Evolutionary conservation across 2,329 filamentous ascomycete genomes (phyloP), one percentile per base, ranked within the genome.

Genomic region (Fusarium acutatum): DNA sequence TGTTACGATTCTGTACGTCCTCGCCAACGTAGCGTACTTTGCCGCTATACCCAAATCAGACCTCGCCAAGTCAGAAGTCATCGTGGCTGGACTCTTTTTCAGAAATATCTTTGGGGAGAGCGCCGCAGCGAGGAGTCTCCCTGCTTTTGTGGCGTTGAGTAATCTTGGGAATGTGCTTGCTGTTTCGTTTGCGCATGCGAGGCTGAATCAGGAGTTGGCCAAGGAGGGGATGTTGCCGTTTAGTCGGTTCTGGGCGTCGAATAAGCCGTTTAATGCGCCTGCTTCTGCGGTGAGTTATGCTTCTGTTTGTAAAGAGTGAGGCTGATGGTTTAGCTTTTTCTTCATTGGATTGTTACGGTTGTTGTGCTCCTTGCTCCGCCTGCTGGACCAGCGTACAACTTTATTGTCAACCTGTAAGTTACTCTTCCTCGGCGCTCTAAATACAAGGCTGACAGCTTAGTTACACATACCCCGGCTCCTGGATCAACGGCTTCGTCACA

Each of bases 201-300:
- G 89, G 2, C 74, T 91, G 15, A 91, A 89, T 72, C 89, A 91
- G 71, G 91, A 93, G 79, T 83, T 94, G 49, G 92, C 89, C 2
- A 92, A 92, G 76, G 92, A 94, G 76, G 91, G 91, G 1, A 83
- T 94, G 10, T 77, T 94, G 20, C 92, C 92, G 0, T 92, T 87
- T 61, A 90, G 89, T 68, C 85, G 85, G 6, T 88, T 94, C 78
- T 93, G 90, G 89, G 91, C 91, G 0, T 92, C 90, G 7, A 91
- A 90, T 76, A 89, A 87, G 80, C 92, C 92, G 0, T 92, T 90
- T 69, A 89, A 91, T 63, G 87, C 92, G 0, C 92, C 91, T 0
- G 86, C 89, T n/a, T 83, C 89, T 12, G 82, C 86, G 17, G 84
- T 85, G 80, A 75, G 82, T 81, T 7, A 3, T 8, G 34, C n/a